Conservation (phyloP, 345 rosid species). For the Psidium friedrichsthalianum region DNA sequence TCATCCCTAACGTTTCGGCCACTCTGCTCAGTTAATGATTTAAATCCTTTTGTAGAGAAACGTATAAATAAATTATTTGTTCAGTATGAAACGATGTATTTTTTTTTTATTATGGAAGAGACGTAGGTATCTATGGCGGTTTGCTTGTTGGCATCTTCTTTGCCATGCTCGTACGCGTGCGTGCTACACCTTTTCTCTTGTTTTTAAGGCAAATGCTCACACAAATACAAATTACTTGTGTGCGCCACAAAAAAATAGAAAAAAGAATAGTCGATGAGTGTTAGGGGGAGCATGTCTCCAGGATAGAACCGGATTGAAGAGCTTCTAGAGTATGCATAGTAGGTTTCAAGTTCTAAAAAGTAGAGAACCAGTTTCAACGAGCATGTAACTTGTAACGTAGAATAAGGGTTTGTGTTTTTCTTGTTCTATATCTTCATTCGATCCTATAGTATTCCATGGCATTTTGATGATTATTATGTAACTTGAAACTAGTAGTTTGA, state of each 20-base stretch:
- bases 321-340: no score
- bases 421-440: no score
- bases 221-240: background rate
- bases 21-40: background rate
- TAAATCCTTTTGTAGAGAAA: background rate
- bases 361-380: no score
- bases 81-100: background rate
- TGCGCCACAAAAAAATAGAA: background rate
- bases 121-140: background rate
- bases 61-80: background rate
- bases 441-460: no score
- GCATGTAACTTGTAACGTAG: no score
- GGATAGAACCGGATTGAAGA: no score
- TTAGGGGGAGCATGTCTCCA: no score
- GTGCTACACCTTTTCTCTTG: background rate
- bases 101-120: background rate
- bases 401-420: no score
- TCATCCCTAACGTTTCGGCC: background rate
- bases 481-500: no score
- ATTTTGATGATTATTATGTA: no score
- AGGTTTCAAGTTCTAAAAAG: no score
- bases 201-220: background rate
- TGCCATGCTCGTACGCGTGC: background rate
- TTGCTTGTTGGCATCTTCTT: background rate
- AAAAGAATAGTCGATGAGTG: background rate